Base-by-base conservation (phyloP, 306 rosid genomes). In the Betula pendula region DNA sequence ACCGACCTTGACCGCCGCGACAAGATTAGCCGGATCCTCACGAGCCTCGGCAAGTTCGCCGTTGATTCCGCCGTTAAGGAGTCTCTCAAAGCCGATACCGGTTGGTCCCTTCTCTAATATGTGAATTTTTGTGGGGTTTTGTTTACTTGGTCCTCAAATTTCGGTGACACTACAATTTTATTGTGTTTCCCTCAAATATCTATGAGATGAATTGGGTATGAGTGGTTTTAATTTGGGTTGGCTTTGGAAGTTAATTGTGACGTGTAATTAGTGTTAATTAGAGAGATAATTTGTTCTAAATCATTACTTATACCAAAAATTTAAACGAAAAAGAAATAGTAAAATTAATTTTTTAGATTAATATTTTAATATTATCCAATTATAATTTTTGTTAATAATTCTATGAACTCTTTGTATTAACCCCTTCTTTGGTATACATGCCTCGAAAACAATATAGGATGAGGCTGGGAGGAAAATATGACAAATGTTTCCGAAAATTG, bases 1-100 rank as follows among this genome's bases (percentile, higher is more conserved):
- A 65, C 74, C 79, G 84, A 77, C 69, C 63, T 50, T 63, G 45
- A 50, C 40, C 50, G 72, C 49, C 77, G 71, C 38, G 76, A 49
- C 33, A 75, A 52, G 75, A 69, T 83, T 43, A 75, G 77, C 82
- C 84, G 68, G 49, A 24, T 93, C 72, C 84, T 93, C 29, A 43
- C 20, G 3, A 75, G 75, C 47, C n/a, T 91, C 79, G 82, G 86
- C 81, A 91, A 85, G 83, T 91, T 91, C 67, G 89, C 92, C 48
- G 79, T 87, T 2, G 95, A 87, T 62, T 89, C 95, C 53, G 79
- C 89, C 62, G 66, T 89, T 80, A 84, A 77, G 25, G 77, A 70
- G 73, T 80, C 93, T 73, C 87, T 87, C 87, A 81, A 76, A 80
- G 65, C 87, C 76, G 68, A 77, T 81, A 77, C 87, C 4, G 97